Percentiles rank a stretch among this genome's conserved stretches.
These are phyloP conservation scores for Septoria linicola DNA, from an alignment of 2,329 filamentous ascomycete genomes.

Conservation along the genomic window DNA sequence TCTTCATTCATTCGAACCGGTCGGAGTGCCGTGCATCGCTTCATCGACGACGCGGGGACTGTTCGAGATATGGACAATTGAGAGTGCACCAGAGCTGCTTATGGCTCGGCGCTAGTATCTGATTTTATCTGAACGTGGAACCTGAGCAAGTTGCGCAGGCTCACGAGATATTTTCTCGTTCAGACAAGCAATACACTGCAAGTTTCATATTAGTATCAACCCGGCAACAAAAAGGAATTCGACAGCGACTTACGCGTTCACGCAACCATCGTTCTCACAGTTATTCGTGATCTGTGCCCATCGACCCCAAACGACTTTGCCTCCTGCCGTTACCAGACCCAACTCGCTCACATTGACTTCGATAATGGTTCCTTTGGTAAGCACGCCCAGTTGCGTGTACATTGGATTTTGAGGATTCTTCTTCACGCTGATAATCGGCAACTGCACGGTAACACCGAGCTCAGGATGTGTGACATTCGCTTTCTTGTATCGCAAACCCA, in stretches of 20 bases:
- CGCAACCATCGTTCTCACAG: conserved; percentile 61
- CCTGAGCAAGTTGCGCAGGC: too few species aligned
- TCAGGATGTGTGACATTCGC: conserved; percentile 70
- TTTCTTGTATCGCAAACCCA: conserved; percentile 74
- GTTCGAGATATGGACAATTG: too few species aligned
- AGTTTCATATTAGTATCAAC: too few species aligned
- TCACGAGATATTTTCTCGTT: not conserved
- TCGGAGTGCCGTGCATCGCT: conserved; percentile 10
- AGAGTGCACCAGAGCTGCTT: too few species aligned
- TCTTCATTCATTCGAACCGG: not conserved
- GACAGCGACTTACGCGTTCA: conserved; percentile 40
- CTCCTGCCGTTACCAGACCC: conserved; percentile 83
- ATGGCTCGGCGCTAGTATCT: too few species aligned
- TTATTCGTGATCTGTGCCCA: conserved; percentile 70
- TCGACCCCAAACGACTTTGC: conserved; percentile 90
- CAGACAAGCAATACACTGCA: conserved; percentile 22
- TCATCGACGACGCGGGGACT: not conserved
- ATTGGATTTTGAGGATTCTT: conserved; percentile 87
- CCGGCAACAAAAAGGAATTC: too few species aligned
- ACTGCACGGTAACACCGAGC: conserved; percentile 80
- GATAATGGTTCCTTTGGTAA: conserved; percentile 80
- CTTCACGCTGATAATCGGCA: conserved; percentile 65
- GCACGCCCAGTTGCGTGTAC: conserved; percentile 87
- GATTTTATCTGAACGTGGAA: too few species aligned
- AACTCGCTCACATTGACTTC: conserved; percentile 94